Percentiles rank a stretch among this genome's conserved stretches.
phyloP scores from a whole-genome alignment of 208 protist genomes.

The Tritrichomonas foetus region DNA sequence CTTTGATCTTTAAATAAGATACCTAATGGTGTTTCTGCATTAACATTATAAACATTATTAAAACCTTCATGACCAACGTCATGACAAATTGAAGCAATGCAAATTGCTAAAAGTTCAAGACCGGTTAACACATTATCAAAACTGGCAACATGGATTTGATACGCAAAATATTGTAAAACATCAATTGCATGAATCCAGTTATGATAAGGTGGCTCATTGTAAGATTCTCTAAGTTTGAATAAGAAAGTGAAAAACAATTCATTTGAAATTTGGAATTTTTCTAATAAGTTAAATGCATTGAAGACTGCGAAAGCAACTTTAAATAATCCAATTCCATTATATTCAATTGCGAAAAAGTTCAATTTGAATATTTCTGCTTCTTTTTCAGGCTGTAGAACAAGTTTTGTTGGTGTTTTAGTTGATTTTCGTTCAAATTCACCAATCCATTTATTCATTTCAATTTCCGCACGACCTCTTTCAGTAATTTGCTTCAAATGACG shows the following conservation, averaged over 20 bases:
- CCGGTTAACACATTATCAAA: conserved; percentile 60
- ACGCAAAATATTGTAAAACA: conserved; percentile 62
- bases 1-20: conserved; percentile 63
- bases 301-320: conserved; percentile 36
- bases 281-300: conserved; percentile 31
- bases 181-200: conserved; percentile 66
- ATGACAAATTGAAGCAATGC: conserved; percentile 79
- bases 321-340: conserved; percentile 32
- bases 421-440: neutral
- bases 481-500: neutral
- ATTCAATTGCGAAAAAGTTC: neutral
- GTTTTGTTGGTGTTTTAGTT: neutral
- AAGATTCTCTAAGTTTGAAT: neutral
- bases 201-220: conserved; percentile 64
- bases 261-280: conserved; percentile 35
- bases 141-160: conserved; percentile 49
- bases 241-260: conserved; percentile 36
- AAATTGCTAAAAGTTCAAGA: conserved; percentile 71
- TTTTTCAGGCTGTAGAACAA: neutral
- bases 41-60: conserved; percentile 86
- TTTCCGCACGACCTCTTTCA: neutral
- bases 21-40: conserved; percentile 73
- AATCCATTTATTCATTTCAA: conserved; percentile 24
- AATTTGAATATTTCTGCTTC: neutral
- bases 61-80: conserved; percentile 90